These are phyloP conservation scores for Apophysomyces sp. DNA, from an alignment of 371 early-diverging fungal species.

Conservation along the genomic window DNA sequence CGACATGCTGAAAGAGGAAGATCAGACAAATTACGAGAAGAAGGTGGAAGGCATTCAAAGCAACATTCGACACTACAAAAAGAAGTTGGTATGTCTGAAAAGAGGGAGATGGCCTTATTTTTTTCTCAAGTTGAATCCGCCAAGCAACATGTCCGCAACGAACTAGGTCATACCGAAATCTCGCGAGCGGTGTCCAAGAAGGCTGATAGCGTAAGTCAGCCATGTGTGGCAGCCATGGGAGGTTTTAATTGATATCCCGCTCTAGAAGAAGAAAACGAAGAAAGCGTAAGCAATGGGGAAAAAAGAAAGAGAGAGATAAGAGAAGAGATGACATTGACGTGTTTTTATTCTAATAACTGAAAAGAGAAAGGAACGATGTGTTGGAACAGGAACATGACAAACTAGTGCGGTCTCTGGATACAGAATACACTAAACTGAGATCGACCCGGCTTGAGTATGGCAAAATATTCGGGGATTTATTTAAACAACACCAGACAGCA, in stretches of 20 bases:
- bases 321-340: too few species aligned
- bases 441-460: constrained; percentile 8
- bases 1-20: background rate
- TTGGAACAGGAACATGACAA: background rate
- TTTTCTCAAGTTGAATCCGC: background rate
- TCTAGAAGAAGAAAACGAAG: background rate
- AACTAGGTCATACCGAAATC: background rate
- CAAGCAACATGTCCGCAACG: background rate
- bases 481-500: background rate
- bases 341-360: background rate
- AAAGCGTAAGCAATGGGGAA: background rate
- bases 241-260: background rate
- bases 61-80: constrained; percentile 10
- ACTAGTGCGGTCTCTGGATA: constrained; percentile 3
- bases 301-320: background rate
- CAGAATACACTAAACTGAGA: constrained; percentile 10
- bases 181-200: background rate
- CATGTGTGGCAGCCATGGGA: background rate
- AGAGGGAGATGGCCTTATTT: background rate
- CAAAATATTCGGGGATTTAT: constrained; percentile 2
- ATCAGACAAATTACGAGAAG: constrained; percentile 13
- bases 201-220: background rate
- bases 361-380: background rate
- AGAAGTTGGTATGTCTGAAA: constrained; percentile 4
- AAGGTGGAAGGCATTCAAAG: constrained; percentile 6